These are phyloP conservation scores for Rhododendron kiyosumense DNA, from an alignment of 148 eudicot genomes.

Conservation along the genomic window DNA sequence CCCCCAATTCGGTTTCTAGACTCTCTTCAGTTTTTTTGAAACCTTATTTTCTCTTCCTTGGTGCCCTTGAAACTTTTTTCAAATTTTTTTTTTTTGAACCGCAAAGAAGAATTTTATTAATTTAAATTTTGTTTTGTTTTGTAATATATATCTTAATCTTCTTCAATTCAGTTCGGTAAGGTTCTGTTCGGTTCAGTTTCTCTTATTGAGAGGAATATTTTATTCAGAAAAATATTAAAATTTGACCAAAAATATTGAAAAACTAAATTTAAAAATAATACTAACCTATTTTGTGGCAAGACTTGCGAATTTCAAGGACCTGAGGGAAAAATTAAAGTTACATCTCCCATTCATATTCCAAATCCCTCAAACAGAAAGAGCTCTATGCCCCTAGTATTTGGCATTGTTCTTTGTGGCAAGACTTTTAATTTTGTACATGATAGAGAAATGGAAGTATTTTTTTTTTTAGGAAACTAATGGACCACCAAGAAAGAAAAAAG, in stretches of 20 bases:
- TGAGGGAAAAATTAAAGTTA: background rate
- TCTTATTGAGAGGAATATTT: too few species aligned
- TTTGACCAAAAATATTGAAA: background rate
- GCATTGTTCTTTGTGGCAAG: background rate
- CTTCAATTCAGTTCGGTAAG: too few species aligned
- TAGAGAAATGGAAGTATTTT: background rate
- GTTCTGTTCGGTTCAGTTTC: background rate
- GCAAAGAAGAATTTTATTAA: too few species aligned
- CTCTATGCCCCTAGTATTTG: background rate
- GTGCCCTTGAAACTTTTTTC: background rate
- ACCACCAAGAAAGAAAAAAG: too few species aligned
- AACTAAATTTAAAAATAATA: too few species aligned
- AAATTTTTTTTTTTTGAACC: too few species aligned
- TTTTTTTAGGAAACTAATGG: background rate
- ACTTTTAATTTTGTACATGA: too few species aligned
- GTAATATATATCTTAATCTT: too few species aligned
- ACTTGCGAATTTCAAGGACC: background rate
- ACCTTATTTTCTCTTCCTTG: background rate
- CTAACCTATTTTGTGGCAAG: background rate
- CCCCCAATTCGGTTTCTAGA: background rate
- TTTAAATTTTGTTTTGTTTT: too few species aligned
- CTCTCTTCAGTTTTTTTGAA: too few species aligned
- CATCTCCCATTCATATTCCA: background rate
- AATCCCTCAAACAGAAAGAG: background rate
- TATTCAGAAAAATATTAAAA: too few species aligned